Evolutionary conservation across 2,329 filamentous ascomycete genomes (phyloP).

Genomic region (Zymoseptoria brevis): DNA sequence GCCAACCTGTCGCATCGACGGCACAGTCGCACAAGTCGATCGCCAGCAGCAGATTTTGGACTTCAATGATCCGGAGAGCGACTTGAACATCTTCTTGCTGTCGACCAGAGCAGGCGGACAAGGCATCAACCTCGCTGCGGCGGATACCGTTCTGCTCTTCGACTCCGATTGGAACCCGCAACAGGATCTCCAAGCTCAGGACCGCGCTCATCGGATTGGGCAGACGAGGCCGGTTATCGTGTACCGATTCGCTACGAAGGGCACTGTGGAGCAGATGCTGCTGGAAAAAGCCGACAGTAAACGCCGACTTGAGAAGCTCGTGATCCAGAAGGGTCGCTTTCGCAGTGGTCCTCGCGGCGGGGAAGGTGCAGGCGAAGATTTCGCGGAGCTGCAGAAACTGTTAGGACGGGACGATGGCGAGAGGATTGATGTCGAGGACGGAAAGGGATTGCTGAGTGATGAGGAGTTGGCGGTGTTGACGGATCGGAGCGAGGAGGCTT

Average conservation of each 20-base stretch:
- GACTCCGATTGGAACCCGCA: constrained; percentile 94
- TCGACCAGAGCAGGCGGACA: constrained; percentile 89
- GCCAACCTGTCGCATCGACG: constrained; percentile 85
- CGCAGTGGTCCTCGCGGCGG: constrained; percentile 44
- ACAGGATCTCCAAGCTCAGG: constrained; percentile 92
- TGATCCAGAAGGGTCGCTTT: constrained; percentile 90
- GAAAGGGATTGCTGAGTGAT: constrained; percentile 62
- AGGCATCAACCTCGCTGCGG: constrained; percentile 86
- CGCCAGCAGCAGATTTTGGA: constrained; percentile 42
- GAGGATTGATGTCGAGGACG: constrained; percentile 49
- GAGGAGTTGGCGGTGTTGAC: constrained; percentile 70
- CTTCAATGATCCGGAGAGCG: constrained; percentile 37
- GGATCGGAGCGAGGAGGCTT: constrained; percentile 63
- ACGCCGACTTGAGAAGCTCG: constrained; percentile 81
- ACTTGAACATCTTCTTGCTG: constrained; percentile 67
- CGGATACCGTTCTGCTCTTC: constrained; percentile 88
- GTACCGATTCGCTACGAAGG: constrained; percentile 86
- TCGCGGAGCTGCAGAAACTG: constrained; percentile 41
- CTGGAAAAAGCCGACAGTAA: constrained; percentile 86
- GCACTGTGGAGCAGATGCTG: constrained; percentile 82
- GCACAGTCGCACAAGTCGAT: constrained; percentile 64
- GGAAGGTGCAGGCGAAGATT: constrained; percentile 40
- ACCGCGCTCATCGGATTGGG: constrained; percentile 88
- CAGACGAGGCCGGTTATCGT: constrained; percentile 88
- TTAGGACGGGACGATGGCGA: constrained; percentile 58